Evolutionary conservation across 176 grass and related monocot genomes (phyloP).

Genomic region (Guadua angustifolia): DNA sequence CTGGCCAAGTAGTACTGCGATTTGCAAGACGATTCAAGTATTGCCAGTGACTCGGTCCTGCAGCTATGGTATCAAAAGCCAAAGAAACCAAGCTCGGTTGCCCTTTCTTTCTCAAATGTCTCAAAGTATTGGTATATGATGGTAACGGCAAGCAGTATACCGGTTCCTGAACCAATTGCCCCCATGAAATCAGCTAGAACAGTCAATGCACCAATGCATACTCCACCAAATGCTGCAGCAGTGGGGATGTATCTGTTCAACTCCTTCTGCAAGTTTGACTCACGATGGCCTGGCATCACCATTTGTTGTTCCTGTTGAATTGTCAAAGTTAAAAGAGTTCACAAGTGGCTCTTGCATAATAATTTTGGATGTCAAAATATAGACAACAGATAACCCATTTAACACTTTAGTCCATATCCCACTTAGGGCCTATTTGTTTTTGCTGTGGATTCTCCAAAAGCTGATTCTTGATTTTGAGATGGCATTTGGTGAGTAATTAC

Average conservation of each 20-base stretch:
- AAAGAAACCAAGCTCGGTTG: constrained; percentile 62
- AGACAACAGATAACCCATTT: neutral
- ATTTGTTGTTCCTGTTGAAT: constrained; percentile 67
- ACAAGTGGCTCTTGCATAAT: neutral
- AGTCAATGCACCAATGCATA: constrained; percentile 60
- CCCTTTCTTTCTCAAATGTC: constrained; percentile 61
- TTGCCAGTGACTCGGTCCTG: constrained; percentile 11
- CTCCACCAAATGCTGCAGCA: constrained; percentile 60
- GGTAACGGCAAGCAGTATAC: constrained; percentile 59
- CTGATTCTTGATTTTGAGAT: too few species aligned
- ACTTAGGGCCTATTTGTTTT: too few species aligned
- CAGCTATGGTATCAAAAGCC: constrained; percentile 59
- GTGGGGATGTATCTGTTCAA: constrained; percentile 65
- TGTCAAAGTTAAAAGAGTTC: neutral
- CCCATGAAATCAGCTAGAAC: constrained; percentile 67
- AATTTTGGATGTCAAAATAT: neutral
- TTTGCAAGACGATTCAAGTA: constrained; percentile 30
- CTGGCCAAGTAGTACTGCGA: constrained; percentile 15
- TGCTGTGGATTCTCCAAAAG: too few species aligned
- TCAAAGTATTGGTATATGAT: constrained; percentile 66
- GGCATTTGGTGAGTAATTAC: too few species aligned
- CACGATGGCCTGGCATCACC: constrained; percentile 61
- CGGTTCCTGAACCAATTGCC: constrained; percentile 64
- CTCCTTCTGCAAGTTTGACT: constrained; percentile 63
- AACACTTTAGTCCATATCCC: neutral